Conservation (phyloP, 2,329 filamentous ascomycete genomes). For the Epichloe festucae region DNA sequence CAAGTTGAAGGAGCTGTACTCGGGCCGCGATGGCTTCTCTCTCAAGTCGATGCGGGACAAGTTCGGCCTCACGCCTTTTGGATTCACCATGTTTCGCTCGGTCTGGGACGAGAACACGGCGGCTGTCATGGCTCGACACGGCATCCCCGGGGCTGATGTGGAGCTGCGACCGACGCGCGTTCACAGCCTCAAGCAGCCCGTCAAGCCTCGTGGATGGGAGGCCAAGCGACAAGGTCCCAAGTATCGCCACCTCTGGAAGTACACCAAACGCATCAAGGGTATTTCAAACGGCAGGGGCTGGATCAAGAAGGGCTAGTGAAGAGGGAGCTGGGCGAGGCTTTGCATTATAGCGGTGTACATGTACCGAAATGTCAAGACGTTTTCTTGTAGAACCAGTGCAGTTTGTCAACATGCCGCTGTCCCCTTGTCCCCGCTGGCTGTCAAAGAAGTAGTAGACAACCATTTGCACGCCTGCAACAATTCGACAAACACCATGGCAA, state of each 20-base stretch:
- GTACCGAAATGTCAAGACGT: not conserved
- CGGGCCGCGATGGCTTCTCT: conserved; percentile 53
- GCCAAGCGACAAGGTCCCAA: conserved; percentile 52
- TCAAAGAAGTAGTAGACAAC: too few species aligned
- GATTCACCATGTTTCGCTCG: conserved; percentile 76
- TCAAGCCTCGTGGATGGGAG: conserved; percentile 52
- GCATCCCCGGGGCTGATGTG: conserved; percentile 62
- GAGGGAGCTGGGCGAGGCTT: not conserved
- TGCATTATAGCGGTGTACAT: conserved; percentile 7
- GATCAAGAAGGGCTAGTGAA: conserved; percentile 20
- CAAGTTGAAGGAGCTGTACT: conserved; percentile 40
- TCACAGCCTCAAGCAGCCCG: conserved; percentile 49
- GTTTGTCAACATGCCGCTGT: not conserved
- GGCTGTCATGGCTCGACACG: conserved; percentile 73
- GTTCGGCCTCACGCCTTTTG: conserved; percentile 58
- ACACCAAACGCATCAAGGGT: conserved; percentile 44
- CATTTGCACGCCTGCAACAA: too few species aligned
- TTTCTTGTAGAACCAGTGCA: not conserved
- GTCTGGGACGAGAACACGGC: conserved; percentile 81
- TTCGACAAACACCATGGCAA: too few species aligned
- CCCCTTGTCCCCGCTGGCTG: too few species aligned
- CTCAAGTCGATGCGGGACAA: conserved; percentile 63
- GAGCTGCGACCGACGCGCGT: conserved; percentile 76
- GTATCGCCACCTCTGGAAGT: conserved; percentile 53
- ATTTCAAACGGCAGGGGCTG: conserved; percentile 29